A percentile compares a stretch with the other conserved stretches of the same genome.
These are phyloP conservation scores for Sugiyamaella japonica DNA, from an alignment of 1,139 yeast genomes.

Conservation along the genomic window DNA sequence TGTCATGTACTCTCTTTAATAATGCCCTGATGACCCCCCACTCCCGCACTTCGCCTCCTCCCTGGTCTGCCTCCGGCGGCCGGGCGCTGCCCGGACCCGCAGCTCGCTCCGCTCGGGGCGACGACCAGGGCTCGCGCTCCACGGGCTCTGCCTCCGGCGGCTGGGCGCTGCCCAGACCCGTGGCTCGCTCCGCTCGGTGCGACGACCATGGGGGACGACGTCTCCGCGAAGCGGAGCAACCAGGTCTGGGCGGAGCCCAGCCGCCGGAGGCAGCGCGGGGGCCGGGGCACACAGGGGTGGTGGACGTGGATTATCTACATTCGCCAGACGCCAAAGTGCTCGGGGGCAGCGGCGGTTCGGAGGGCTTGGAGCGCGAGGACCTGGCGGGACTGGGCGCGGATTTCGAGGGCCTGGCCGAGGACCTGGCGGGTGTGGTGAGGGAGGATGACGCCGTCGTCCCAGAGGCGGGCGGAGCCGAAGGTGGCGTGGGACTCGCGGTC, in stretches of 20 bases:
- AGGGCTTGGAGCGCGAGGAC: conserved; percentile 13
- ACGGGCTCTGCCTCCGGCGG: too few species aligned
- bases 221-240: conserved; percentile 6
- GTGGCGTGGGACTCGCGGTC: conserved; percentile 38
- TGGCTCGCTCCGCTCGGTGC: too few species aligned
- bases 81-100: conserved; percentile 12
- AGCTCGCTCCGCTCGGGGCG: conserved; percentile 10
- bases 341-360: conserved; percentile 19
- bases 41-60: too few species aligned
- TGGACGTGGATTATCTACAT: conserved; percentile 30
- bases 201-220: too few species aligned
- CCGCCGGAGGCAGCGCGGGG: conserved; percentile 16
- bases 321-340: conserved; percentile 39
- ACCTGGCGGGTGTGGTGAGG: conserved; percentile 40
- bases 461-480: conserved; percentile 39
- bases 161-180: too few species aligned
- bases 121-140: too few species aligned
- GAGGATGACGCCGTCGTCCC: conserved; percentile 42
- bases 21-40: conserved; percentile 16
- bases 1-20: conserved; percentile 11
- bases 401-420: conserved; percentile 40
- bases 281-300: background rate
- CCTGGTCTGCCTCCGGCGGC: conserved; percentile 11
- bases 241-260: conserved; percentile 17
- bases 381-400: conserved; percentile 29